phyloP scores from a whole-genome alignment of 1,284 basidiomycete genomes.

The Naganishia sp. region DNA sequence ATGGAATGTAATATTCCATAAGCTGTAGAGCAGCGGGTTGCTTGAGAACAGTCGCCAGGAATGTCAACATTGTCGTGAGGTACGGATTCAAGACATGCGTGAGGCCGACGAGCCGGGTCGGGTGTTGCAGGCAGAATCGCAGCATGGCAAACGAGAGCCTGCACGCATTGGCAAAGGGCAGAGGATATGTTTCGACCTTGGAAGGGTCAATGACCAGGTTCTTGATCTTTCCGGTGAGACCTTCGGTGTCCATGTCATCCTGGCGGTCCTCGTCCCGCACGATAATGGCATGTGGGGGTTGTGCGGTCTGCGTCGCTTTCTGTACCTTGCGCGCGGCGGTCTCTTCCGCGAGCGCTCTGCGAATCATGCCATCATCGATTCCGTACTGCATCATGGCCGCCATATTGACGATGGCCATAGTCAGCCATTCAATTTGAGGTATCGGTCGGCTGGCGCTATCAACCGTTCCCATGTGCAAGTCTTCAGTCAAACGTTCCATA shows the following conservation, averaged over 20 bases:
- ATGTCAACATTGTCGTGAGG: constrained; percentile 80
- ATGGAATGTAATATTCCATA: constrained; percentile 78
- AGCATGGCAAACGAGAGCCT: constrained; percentile 80
- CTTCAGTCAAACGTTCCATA: constrained; percentile 73
- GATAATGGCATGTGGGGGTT: constrained; percentile 21
- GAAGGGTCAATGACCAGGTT: constrained; percentile 23
- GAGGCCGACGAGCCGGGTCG: constrained; percentile 62
- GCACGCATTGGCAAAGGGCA: constrained; percentile 68
- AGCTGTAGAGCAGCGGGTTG: constrained; percentile 63
- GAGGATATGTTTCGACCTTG: constrained; percentile 31
- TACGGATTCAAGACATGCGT: constrained; percentile 77
- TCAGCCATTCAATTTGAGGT: constrained; percentile 88
- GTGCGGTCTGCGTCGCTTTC: constrained; percentile 46
- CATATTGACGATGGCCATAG: constrained; percentile 88
- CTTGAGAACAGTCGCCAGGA: constrained; percentile 74
- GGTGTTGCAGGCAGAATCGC: constrained; percentile 67
- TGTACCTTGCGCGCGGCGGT: constrained; percentile 44
- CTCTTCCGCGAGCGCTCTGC: constrained; percentile 57
- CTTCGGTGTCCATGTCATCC: constrained; percentile 28
- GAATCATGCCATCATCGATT: constrained; percentile 68
- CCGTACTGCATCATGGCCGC: constrained; percentile 85
- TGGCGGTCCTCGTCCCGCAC: constrained; percentile 24
- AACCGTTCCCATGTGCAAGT: constrained; percentile 61
- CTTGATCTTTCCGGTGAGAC: constrained; percentile 27
- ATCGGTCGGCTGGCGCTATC: constrained; percentile 49